phyloP scores from a whole-genome alignment of 768 basidiomycete genomes.

The Lactarius evosmus region DNA sequence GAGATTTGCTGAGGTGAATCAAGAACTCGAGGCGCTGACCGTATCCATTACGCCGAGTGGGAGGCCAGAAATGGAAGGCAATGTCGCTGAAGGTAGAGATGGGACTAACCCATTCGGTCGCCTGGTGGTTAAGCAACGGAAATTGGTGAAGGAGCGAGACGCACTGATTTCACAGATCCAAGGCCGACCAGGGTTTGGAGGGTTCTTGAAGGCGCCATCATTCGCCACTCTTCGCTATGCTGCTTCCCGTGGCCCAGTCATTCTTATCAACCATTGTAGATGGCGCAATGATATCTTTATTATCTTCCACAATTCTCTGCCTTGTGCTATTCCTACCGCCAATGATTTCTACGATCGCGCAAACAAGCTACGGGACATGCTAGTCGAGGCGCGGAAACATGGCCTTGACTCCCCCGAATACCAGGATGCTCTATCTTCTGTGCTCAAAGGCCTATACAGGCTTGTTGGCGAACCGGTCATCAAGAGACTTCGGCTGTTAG shows the following conservation, averaged over 20 bases:
- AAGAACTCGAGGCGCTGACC: background rate
- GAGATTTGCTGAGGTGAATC: background rate
- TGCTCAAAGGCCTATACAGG: background rate
- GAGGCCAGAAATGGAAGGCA: background rate
- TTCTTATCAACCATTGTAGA: slow-evolving; percentile 4
- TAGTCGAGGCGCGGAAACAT: background rate
- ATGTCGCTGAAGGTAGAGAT: background rate
- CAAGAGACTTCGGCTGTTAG: background rate
- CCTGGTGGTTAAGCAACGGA: background rate
- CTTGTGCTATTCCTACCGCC: background rate
- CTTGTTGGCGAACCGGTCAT: slow-evolving; percentile 7
- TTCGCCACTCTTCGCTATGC: slow-evolving; percentile 1
- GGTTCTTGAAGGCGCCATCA: background rate
- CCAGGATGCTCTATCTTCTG: background rate
- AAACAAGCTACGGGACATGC: background rate
- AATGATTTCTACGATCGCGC: background rate
- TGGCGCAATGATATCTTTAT: slow-evolving; percentile 8
- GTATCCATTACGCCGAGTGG: background rate
- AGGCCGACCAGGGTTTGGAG: background rate
- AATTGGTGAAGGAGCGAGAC: slow-evolving; percentile 3
- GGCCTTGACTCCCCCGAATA: background rate
- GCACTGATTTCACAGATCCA: background rate
- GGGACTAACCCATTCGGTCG: background rate
- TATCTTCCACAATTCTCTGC: background rate
- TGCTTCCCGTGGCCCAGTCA: slow-evolving; percentile 5